Evolutionary conservation across 108 stramenopile species (phyloP).

Genomic region (Cyclotella kingstonii): DNA sequence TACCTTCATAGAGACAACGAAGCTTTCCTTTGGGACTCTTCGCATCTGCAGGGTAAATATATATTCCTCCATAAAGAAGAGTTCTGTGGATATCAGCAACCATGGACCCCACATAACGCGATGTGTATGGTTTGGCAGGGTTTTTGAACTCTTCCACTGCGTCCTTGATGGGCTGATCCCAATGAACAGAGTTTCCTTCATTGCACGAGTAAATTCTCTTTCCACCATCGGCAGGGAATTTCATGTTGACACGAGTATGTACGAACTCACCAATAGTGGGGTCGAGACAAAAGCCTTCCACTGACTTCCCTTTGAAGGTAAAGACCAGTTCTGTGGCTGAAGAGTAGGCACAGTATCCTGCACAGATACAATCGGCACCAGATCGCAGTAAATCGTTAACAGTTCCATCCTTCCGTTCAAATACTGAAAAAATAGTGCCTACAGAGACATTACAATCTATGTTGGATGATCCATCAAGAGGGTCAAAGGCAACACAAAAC

Average conservation of each 20-base stretch:
- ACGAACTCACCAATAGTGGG: conserved; percentile 98
- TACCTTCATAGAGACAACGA: conserved; percentile 98
- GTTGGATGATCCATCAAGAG: conserved; percentile 97
- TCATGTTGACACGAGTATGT: conserved; percentile 88
- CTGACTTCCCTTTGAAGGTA: conserved; percentile 85
- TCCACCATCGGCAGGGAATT: conserved; percentile 87
- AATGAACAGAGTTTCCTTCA: conserved; percentile 93
- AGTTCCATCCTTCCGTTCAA: conserved; percentile 79
- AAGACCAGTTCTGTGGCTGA: conserved; percentile 92
- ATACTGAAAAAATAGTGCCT: conserved; percentile 98
- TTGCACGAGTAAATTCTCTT: conserved; percentile 97
- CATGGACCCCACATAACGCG: conserved; percentile 99
- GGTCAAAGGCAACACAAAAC: conserved; percentile 98
- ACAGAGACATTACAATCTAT: conserved; percentile 99
- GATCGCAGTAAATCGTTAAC: conserved; percentile 90
- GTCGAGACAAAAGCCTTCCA: conserved; percentile 97
- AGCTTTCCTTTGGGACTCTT: conserved; percentile 93
- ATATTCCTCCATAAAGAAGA: conserved; percentile 98
- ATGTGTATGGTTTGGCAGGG: conserved; percentile 76
- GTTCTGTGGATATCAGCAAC: conserved; percentile 99
- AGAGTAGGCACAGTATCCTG: conserved; percentile 94
- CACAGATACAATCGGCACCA: conserved; percentile 91
- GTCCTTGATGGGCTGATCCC: conserved; percentile 94
- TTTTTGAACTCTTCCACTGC: conserved; percentile 89
- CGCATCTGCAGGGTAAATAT: conserved; percentile 96